Evolutionary conservation across 2,329 filamentous ascomycete species (phyloP), one percentile per base, ranked within the genome.

Genomic region (Xylariaceae sp.): DNA sequence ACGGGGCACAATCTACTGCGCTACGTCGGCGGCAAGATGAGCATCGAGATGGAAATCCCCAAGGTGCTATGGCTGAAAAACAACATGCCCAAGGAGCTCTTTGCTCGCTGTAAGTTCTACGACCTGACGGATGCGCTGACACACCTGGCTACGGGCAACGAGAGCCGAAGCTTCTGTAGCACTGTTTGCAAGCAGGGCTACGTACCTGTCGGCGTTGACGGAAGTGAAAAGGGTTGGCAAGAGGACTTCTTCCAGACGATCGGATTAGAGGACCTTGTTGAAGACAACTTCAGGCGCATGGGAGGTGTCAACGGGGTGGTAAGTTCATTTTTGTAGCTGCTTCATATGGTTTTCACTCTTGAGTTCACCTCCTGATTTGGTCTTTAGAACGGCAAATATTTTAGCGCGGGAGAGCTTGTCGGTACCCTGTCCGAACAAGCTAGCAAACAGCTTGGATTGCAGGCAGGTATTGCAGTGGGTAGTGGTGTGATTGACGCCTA

Each of bases 51-150:
- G 95, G 95, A 99, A 74, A 96, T 99, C 53, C 95, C 95, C 62
- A 99, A 99, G 78, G 91, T 97, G 1, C 81, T 98, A 55, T 99
- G 95, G 95, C 82, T 99, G 71, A 98, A 98, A 83, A 96, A 96
- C 75, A 85, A 98, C 77, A 98, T 99, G 95, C 89, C 95, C 2
- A 82, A 89, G 52, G 90, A 96, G 67, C 80, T 95, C 16, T 99
- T 98, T 68, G 87, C 88, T 53, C 87, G 89, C 60, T 97, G 93
- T 86, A 97, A 96, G 75, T 99, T 99, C 72, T 99, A 96, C 74
- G 95, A 99, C 70, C 77, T 99, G 68, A 88, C 88, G 0, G 95
- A 99, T 75, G 95, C 92, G 12, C 81, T 99, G 56, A 98, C 95
- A 2, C 93, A 98, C 72, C 80, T 99, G 66, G 95, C 95, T 32